Conservation (phyloP, 768 basidiomycete genomes). For the Mycena maculata region DNA sequence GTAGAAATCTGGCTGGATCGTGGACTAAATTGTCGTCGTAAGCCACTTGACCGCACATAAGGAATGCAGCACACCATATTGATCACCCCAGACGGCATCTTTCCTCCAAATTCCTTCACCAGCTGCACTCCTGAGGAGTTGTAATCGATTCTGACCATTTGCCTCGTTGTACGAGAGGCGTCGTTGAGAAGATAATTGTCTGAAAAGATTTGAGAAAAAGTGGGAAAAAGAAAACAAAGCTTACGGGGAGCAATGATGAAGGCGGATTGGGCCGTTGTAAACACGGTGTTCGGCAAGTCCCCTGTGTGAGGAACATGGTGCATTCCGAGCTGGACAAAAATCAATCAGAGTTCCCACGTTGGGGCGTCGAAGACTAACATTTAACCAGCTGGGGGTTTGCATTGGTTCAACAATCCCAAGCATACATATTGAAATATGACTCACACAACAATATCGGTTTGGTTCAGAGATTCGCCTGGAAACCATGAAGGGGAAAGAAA, state of each 20-base stretch:
- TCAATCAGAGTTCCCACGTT: too few relatives aligned
- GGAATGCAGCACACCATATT: slow-evolving; percentile 26
- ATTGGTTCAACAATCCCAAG: slow-evolving; percentile 8
- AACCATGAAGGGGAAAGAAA: slow-evolving; percentile 34
- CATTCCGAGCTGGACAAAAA: slow-evolving; percentile 35
- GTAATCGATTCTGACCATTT: slow-evolving; percentile 38
- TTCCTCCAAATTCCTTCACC: slow-evolving; percentile 36
- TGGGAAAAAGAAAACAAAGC: background rate
- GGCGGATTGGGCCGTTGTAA: slow-evolving; percentile 37
- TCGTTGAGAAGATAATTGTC: slow-evolving; percentile 38
- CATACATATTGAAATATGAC: slow-evolving; percentile 29
- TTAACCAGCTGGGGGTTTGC: slow-evolving; percentile 62
- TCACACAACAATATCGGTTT: slow-evolving; percentile 34
- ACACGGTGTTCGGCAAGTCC: slow-evolving; percentile 38
- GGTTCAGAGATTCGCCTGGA: slow-evolving; percentile 31
- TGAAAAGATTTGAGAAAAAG: background rate
- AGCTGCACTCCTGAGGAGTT: slow-evolving; percentile 34
- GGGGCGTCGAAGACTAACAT: slow-evolving; percentile 33
- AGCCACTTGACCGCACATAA: background rate
- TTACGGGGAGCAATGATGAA: slow-evolving; percentile 38
- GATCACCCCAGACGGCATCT: slow-evolving; percentile 30
- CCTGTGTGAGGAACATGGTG: slow-evolving; percentile 40
- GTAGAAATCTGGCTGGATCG: slow-evolving; percentile 32
- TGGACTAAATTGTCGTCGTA: slow-evolving; percentile 16
- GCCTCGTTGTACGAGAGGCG: slow-evolving; percentile 32